Conservation (phyloP, 805 yeast species). For the Sugiyamaella chiloensis region DNA sequence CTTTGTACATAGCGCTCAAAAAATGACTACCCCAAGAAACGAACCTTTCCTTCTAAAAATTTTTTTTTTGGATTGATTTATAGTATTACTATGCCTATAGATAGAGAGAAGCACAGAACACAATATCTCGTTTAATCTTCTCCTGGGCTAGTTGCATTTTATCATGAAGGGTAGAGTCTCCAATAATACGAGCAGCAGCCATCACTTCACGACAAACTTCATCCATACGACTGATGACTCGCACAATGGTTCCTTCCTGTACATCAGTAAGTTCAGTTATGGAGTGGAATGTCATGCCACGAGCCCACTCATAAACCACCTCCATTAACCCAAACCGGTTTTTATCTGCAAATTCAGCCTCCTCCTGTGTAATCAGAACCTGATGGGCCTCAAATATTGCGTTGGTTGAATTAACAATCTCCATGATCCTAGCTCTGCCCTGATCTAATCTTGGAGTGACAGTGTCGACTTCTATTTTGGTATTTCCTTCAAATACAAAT, state of each 20-base stretch:
- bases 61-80: too few relatives aligned
- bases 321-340: constrained; percentile 87
- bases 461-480: constrained; percentile 64
- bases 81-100: constrained; percentile 49
- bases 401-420: constrained; percentile 62
- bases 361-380: constrained; percentile 77
- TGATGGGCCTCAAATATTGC: constrained; percentile 62
- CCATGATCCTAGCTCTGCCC: constrained; percentile 57
- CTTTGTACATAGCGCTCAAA: too few relatives aligned
- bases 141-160: constrained; percentile 94
- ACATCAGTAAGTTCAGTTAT: constrained; percentile 86
- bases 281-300: constrained; percentile 87
- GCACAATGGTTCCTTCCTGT: constrained; percentile 94
- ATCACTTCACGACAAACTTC: constrained; percentile 94
- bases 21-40: too few relatives aligned
- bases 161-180: constrained; percentile 83
- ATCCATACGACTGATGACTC: constrained; percentile 91
- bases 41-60: too few relatives aligned
- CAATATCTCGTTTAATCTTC: constrained; percentile 91
- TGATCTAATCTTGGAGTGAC: constrained; percentile 79
- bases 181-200: constrained; percentile 90
- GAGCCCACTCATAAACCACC: constrained; percentile 97
- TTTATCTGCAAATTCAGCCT: constrained; percentile 75
- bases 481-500: constrained; percentile 88
- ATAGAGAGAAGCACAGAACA: constrained; percentile 92